Evolutionary conservation across 2,329 filamentous ascomycete species (phyloP).

Genomic region (Exophiala viscosa): DNA sequence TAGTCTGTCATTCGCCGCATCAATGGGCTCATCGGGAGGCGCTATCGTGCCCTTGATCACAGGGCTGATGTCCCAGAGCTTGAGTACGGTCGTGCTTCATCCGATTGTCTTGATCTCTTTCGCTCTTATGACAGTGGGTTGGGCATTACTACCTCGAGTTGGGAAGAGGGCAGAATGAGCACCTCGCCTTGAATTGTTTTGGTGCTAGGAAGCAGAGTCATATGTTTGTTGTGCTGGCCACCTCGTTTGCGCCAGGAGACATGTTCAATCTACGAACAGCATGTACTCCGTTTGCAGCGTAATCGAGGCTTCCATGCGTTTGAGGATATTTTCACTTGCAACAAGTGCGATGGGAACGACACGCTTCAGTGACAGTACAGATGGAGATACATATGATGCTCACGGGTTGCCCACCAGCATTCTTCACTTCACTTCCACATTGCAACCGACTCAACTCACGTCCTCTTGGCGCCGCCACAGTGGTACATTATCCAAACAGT

Average conservation of each 20-base stretch:
- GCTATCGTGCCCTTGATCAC: constrained; percentile 47
- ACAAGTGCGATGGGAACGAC: background rate
- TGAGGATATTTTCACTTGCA: background rate
- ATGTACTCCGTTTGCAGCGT: background rate
- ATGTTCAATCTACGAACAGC: background rate
- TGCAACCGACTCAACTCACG: background rate
- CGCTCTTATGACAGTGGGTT: constrained; percentile 52
- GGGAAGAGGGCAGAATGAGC: constrained; percentile 48
- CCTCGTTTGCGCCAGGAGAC: background rate
- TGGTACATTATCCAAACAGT: constrained; percentile 5
- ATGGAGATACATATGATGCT: background rate
- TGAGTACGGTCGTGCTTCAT: constrained; percentile 49
- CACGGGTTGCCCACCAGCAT: too few relatives aligned
- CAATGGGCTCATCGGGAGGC: constrained; percentile 42
- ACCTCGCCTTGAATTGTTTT: too few relatives aligned
- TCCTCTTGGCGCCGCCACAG: constrained; percentile 1
- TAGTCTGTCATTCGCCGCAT: constrained; percentile 38
- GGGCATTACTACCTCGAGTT: constrained; percentile 50
- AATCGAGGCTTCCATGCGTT: background rate
- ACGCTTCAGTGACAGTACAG: background rate
- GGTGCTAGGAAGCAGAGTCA: too few relatives aligned
- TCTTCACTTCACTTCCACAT: background rate
- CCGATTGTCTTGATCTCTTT: constrained; percentile 56
- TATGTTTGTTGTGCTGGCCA: too few relatives aligned
- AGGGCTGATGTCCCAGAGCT: constrained; percentile 45